Percentiles rank a stretch among this genome's conserved stretches.
phyloP scores from a whole-genome alignment of 2,329 filamentous ascomycete species.

The Diaporthe capsici region DNA sequence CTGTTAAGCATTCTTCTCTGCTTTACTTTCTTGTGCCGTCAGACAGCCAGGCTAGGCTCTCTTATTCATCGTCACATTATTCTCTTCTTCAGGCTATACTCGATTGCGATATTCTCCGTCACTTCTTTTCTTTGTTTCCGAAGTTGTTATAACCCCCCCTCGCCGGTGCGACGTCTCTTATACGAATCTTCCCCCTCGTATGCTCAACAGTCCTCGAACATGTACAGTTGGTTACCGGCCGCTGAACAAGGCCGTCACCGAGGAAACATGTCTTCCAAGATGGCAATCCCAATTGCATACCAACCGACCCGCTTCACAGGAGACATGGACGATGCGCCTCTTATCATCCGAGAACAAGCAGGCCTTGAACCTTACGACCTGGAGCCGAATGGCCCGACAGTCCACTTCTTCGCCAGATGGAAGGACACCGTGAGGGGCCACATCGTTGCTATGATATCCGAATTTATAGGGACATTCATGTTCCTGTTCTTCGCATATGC shows the following conservation, averaged over 20 bases:
- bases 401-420: conserved; percentile 25
- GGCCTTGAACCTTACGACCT: conserved; percentile 29
- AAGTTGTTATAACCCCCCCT: neutral
- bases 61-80: conserved; percentile 26
- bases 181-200: neutral
- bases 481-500: conserved; percentile 60
- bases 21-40: conserved; percentile 4
- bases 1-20: conserved; percentile 1
- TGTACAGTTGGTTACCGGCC: conserved; percentile 27
- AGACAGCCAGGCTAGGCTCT: conserved; percentile 9
- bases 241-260: conserved; percentile 15
- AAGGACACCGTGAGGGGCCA: conserved; percentile 43
- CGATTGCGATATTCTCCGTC: neutral
- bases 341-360: conserved; percentile 21
- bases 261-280: conserved; percentile 11
- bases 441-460: conserved; percentile 59
- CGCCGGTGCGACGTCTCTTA: neutral
- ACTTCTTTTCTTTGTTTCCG: neutral
- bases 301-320: conserved; percentile 4
- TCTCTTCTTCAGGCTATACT: neutral
- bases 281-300: conserved; percentile 23
- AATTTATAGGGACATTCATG: conserved; percentile 67
- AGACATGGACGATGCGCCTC: conserved; percentile 23
- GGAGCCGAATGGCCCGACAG: conserved; percentile 26
- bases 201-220: neutral